Evolutionary conservation across 2,329 filamentous ascomycete genomes (phyloP).

Genomic region (Colletotrichum orbiculare): DNA sequence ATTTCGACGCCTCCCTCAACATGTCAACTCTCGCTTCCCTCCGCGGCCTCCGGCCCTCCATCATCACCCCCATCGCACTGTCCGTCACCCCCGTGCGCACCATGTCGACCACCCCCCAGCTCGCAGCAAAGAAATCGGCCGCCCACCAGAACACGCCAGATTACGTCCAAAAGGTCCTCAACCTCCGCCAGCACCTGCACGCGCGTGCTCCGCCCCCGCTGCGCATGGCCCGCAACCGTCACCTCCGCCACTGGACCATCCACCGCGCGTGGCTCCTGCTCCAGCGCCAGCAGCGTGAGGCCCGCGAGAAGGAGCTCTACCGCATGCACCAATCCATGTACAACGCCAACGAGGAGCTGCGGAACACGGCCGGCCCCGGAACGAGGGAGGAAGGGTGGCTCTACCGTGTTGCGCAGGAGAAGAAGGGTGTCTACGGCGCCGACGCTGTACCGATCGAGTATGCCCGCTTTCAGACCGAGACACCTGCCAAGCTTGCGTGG

Average conservation of each 20-base stretch:
- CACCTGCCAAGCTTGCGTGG: constrained; percentile 83
- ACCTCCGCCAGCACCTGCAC: constrained; percentile 60
- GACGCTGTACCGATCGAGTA: constrained; percentile 91
- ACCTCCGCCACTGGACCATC: constrained; percentile 98
- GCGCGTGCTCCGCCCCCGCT: constrained; percentile 73
- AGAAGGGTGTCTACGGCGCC: constrained; percentile 82
- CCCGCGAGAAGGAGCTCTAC: constrained; percentile 77
- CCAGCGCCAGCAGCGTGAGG: constrained; percentile 73
- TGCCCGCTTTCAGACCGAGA: constrained; percentile 85
- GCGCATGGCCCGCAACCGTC: constrained; percentile 86
- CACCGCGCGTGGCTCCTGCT: constrained; percentile 94
- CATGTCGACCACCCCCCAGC: constrained; percentile 44
- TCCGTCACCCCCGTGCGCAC: constrained; percentile 22
- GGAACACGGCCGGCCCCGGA: constrained; percentile 67
- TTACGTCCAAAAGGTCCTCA: constrained; percentile 55
- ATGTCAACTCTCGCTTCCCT: constrained; percentile 39
- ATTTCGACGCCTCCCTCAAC: not conserved
- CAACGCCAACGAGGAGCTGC: constrained; percentile 86
- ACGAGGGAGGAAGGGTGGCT: constrained; percentile 74
- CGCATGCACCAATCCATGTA: constrained; percentile 85
- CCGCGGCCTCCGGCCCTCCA: constrained; percentile 45
- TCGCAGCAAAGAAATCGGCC: constrained; percentile 39
- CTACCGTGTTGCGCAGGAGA: constrained; percentile 90
- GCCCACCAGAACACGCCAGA: constrained; percentile 47
- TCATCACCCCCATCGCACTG: constrained; percentile 30